These are phyloP conservation scores for Pythium scleroteichum DNA, from an alignment of 352 stramenopile species.

Conservation along the genomic window DNA sequence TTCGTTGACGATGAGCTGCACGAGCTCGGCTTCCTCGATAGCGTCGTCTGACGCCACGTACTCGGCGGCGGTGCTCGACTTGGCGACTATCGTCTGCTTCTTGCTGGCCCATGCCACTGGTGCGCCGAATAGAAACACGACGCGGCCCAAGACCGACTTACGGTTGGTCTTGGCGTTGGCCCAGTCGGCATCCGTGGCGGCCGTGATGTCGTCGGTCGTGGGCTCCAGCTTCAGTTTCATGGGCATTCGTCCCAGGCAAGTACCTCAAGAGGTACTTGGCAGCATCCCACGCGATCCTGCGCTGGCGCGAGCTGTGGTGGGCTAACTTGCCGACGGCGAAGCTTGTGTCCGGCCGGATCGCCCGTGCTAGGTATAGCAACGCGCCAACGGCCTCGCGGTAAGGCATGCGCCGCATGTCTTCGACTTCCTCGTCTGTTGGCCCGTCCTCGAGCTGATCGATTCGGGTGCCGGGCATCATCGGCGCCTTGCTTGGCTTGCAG, in stretches of 20 bases:
- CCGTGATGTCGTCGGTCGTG: neutral
- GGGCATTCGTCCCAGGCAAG: neutral
- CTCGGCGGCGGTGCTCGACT: conserved; percentile 25
- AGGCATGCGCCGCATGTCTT: conserved; percentile 1
- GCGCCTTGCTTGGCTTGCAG: neutral
- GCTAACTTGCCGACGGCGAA: conserved; percentile 6
- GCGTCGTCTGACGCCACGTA: conserved; percentile 11
- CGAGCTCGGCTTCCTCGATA: too few relatives aligned
- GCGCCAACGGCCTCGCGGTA: conserved; percentile 3
- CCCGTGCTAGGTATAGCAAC: neutral
- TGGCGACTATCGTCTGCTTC: conserved; percentile 30
- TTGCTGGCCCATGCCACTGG: conserved; percentile 18
- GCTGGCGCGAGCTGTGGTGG: neutral
- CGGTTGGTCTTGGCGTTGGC: conserved; percentile 18
- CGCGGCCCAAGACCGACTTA: conserved; percentile 24
- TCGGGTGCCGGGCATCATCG: conserved; percentile 7
- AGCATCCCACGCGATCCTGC: conserved; percentile 6
- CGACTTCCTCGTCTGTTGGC: neutral
- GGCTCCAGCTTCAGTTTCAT: neutral
- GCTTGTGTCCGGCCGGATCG: neutral
- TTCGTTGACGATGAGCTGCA: too few relatives aligned
- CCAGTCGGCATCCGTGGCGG: conserved; percentile 26
- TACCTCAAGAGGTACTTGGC: conserved; percentile 18
- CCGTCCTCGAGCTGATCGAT: neutral
- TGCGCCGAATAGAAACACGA: conserved; percentile 18